A percentile compares a stretch with the other conserved stretches of the same genome.
These are phyloP conservation scores for Hanseniaspora pseudoguilliermondii DNA, from an alignment of 805 yeast species.

Conservation along the genomic window DNA sequence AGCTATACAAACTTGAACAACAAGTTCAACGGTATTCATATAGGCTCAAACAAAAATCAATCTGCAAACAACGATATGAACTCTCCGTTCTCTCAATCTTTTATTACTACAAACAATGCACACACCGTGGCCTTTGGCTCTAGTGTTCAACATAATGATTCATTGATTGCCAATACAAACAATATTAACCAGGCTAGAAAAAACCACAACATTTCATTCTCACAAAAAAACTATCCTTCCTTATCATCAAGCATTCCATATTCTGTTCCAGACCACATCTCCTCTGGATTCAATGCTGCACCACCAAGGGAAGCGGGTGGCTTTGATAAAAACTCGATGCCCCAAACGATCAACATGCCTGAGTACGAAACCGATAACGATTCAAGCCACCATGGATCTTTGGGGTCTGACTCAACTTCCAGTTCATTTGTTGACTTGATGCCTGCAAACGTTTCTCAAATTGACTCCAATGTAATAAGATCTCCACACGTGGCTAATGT, in stretches of 20 bases:
- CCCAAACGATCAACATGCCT: not conserved
- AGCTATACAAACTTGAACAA: not conserved
- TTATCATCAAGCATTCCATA: conserved; percentile 55
- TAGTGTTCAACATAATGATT: conserved; percentile 14
- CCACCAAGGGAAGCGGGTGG: not conserved
- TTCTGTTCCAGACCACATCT: conserved; percentile 38
- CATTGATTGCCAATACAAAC: not conserved
- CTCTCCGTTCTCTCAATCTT: conserved; percentile 23
- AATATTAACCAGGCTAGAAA: not conserved
- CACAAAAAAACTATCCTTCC: conserved; percentile 28
- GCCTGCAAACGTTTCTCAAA: conserved; percentile 33
- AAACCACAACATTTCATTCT: conserved; percentile 15
- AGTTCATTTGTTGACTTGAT: conserved; percentile 28
- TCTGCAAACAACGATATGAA: not conserved
- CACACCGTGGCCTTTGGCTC: conserved; percentile 27
- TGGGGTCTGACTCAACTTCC: conserved; percentile 28
- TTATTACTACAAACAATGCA: conserved; percentile 26
- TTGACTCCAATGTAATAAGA: conserved; percentile 49
- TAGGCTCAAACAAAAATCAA: conserved; percentile 15
- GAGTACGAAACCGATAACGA: conserved; percentile 11
- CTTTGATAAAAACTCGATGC: not conserved
- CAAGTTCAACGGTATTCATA: not conserved
- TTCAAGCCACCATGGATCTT: conserved; percentile 20
- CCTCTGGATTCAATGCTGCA: not conserved
- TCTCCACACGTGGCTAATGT: conserved; percentile 60